A percentile compares a stretch with the other conserved stretches of the same genome.
phyloP scores from a whole-genome alignment of 768 basidiomycete genomes.

The Termitomyces sp. region DNA sequence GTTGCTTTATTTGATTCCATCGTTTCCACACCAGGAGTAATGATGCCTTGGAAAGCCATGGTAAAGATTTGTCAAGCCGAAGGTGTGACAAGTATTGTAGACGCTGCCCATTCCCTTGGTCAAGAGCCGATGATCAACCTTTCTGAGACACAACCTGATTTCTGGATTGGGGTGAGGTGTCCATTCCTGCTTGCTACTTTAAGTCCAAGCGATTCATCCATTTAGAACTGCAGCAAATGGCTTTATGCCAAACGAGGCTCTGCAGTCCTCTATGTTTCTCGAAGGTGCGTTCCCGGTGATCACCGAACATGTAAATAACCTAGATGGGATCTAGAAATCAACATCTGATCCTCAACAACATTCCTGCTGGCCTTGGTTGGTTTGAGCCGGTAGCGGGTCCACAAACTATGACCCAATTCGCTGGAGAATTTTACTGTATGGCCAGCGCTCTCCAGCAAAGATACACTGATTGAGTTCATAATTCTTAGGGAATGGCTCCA shows the following conservation, averaged over 20 bases:
- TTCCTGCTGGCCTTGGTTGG: slow-evolving; percentile 41
- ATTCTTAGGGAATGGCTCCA: neutral
- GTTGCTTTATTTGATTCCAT: slow-evolving; percentile 66
- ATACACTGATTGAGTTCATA: too few species aligned
- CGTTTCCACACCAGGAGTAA: slow-evolving; percentile 53
- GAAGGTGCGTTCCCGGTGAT: slow-evolving; percentile 15
- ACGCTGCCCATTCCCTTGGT: slow-evolving; percentile 78
- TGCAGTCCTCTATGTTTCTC: slow-evolving; percentile 43
- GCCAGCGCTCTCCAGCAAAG: neutral
- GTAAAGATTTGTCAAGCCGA: slow-evolving; percentile 61
- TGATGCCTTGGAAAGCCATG: slow-evolving; percentile 70
- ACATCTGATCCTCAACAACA: neutral
- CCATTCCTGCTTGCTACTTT: neutral
- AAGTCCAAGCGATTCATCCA: neutral
- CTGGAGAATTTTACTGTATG: neutral
- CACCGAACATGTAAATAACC: too few species aligned
- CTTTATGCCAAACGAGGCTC: slow-evolving; percentile 54
- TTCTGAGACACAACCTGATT: slow-evolving; percentile 53
- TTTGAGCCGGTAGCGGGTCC: slow-evolving; percentile 53
- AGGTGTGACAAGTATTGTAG: slow-evolving; percentile 59
- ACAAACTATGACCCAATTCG: slow-evolving; percentile 48
- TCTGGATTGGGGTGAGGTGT: slow-evolving; percentile 63
- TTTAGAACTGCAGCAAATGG: slow-evolving; percentile 74
- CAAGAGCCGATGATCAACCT: slow-evolving; percentile 64
- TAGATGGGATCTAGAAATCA: neutral